Percentiles rank a stretch among this genome's conserved stretches.
Conservation (phyloP, 257 asterid genomes). For the Solanum etuberosum region DNA sequence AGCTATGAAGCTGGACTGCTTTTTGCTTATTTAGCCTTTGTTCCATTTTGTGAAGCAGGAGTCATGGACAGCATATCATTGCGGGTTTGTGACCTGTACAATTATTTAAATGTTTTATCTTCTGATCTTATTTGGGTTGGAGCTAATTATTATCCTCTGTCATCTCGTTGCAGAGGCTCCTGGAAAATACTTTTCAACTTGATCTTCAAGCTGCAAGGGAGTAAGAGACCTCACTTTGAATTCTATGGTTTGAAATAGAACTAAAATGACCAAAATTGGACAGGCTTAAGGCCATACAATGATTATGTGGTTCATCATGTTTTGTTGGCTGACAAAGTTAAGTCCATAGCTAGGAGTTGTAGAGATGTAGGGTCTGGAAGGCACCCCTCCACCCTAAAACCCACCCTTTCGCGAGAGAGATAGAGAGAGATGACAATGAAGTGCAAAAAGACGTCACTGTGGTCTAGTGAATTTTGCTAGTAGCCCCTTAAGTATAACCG, state of each 20-base stretch:
- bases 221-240: conserved; percentile 31
- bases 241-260: neutral
- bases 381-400: neutral
- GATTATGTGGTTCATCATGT: neutral
- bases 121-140: neutral
- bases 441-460: neutral
- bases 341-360: neutral
- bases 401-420: neutral
- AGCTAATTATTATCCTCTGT: neutral
- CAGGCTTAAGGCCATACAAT: neutral
- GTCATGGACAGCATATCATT: conserved; percentile 73
- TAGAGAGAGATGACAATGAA: neutral
- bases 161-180: conserved; percentile 57
- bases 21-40: conserved; percentile 59
- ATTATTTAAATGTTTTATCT: neutral
- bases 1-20: conserved; percentile 97
- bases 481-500: neutral
- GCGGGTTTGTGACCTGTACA: conserved; percentile 36
- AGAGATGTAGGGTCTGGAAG: neutral
- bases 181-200: conserved; percentile 78
- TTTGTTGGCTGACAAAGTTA: neutral
- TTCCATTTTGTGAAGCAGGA: conserved; percentile 87
- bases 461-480: neutral
- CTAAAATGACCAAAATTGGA: neutral
- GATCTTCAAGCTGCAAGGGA: conserved; percentile 85